Conservation (phyloP, 179 eudicot species). For the Gypsophila paniculata region DNA sequence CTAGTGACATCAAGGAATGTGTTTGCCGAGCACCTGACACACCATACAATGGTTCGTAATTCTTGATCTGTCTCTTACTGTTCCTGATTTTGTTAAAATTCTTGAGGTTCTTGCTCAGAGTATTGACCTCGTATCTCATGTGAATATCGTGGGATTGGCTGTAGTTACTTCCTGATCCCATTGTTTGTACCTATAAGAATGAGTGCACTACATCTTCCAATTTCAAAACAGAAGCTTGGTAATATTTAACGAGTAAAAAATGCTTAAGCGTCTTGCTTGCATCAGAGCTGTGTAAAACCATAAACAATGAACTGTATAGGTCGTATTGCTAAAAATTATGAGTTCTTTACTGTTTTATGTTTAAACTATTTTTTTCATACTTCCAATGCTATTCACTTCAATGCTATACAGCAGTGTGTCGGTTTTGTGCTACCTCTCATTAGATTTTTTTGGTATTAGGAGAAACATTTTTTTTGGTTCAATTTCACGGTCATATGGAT, state of each 20-base stretch:
- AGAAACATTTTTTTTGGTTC: not conserved
- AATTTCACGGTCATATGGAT: not conserved
- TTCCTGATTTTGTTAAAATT: constrained; percentile 3
- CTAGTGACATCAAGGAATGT: constrained; percentile 92
- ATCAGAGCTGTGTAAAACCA: not conserved
- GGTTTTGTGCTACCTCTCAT: not conserved
- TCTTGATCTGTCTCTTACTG: constrained; percentile 13
- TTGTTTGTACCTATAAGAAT: too few species aligned
- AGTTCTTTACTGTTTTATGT: not conserved
- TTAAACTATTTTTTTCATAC: not conserved
- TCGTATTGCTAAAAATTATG: not conserved
- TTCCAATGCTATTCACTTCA: not conserved
- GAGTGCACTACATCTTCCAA: not conserved
- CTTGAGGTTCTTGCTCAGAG: not conserved
- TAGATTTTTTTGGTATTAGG: not conserved
- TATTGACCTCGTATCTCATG: too few species aligned
- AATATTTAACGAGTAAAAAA: not conserved
- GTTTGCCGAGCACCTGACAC: constrained; percentile 99
- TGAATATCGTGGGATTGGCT: not conserved
- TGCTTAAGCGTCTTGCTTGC: not conserved
- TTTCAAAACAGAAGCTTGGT: not conserved
- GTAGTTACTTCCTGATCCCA: not conserved
- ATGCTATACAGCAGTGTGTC: not conserved
- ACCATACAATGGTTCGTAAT: constrained; percentile 80
- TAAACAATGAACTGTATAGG: not conserved